Evolutionary conservation across 768 basidiomycete species (phyloP), one percentile per base, ranked within the genome.

Genomic region (Leccinum variicolor): DNA sequence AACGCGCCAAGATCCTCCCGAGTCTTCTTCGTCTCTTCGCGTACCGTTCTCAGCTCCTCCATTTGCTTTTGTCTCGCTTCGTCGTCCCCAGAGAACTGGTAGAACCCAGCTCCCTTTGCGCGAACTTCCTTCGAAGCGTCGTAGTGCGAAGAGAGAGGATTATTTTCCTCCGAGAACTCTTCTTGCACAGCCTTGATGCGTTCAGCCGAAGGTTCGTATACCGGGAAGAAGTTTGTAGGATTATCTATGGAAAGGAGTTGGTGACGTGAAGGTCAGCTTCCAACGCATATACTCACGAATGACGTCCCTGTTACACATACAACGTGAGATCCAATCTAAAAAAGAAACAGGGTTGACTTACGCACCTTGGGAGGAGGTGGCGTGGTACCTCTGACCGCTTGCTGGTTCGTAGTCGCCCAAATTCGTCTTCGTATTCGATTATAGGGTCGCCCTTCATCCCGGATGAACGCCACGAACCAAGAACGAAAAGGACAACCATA

Each of bases 81-180:
- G 66, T 94, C 92, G 64, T 97, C 93, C 3, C 70, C 81, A 13
- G 92, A 92, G 73, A 98, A 95, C 69, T 92, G 89, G 71, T 96
- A 97, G 74, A 90, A 92, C 1, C 84, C 94, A 1, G 96, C 95
- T 46, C 91, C 97, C 70, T 87, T 89, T 13, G 89, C 84, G 15
- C 97, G 90, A 19, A 90, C 86, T 73, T 99, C 96, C 52, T 74
- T 76, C 1, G 83, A 79, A 0, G 92, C 83, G 68, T 98, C 91
- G 69, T 92, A 99, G 71, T 97, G 93, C 3, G 79, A 72, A 11
- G 81, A 78, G 7, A 91, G 78, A 0, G 89, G 90, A 48, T 87
- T 89, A 61, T 87, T 81, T 9, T 53, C 75, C 61, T 94, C 91
- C 2, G 86, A 81, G 41, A 83, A 76, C 15, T 84, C 82, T 55